These are phyloP conservation scores for Trametes cinnabarina DNA, from an alignment of 768 basidiomycete genomes.

Conservation along the genomic window DNA sequence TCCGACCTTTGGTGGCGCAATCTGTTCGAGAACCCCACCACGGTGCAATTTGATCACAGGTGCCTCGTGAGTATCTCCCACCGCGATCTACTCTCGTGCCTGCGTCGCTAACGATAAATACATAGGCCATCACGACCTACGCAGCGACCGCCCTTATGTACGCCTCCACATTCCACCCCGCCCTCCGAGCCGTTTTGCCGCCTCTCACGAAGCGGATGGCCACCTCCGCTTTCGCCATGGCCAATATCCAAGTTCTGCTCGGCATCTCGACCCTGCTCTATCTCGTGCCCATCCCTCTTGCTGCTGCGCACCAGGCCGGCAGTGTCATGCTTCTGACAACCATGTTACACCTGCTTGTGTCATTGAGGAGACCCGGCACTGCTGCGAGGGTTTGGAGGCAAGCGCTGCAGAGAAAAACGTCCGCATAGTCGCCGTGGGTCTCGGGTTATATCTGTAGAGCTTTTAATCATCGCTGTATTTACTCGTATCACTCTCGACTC, in stretches of 20 bases:
- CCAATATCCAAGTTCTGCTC: conserved; percentile 76
- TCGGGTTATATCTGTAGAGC: conserved; percentile 4
- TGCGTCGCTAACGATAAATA: neutral
- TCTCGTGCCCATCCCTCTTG: conserved; percentile 88
- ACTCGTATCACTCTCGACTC: neutral
- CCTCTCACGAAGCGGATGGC: conserved; percentile 54
- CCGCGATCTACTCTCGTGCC: neutral
- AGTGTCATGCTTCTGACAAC: conserved; percentile 85
- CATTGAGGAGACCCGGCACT: conserved; percentile 64
- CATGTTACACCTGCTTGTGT: conserved; percentile 72
- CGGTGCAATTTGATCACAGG: conserved; percentile 96
- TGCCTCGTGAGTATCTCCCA: conserved; percentile 61
- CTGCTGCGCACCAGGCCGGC: conserved; percentile 93
- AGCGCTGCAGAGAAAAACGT: conserved; percentile 23
- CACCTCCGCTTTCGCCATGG: conserved; percentile 70
- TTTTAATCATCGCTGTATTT: conserved; percentile 11
- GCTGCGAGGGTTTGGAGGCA: conserved; percentile 64
- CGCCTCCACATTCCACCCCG: conserved; percentile 51
- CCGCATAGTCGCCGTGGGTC: neutral
- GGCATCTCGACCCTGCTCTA: conserved; percentile 84
- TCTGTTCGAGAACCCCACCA: conserved; percentile 94
- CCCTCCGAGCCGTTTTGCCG: conserved; percentile 51
- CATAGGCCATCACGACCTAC: conserved; percentile 85
- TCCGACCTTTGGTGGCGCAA: conserved; percentile 95
- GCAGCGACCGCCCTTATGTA: conserved; percentile 62